These are phyloP conservation scores for Solanum pimpinellifolium DNA, from an alignment of 257 asterid species.

Conservation along the genomic window DNA sequence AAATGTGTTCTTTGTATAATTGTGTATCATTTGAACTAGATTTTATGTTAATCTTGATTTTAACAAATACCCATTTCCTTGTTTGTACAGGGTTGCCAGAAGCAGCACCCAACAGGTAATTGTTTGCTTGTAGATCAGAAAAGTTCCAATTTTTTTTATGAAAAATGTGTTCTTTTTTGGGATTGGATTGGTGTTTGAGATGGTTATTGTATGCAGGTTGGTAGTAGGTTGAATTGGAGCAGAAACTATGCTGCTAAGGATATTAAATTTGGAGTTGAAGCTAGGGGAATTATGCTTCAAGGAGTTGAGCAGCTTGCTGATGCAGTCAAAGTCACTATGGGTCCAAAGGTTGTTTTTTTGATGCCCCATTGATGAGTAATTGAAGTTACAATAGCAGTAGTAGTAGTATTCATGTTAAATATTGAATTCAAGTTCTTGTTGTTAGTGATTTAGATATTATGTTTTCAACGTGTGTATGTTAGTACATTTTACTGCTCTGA, in stretches of 20 bases:
- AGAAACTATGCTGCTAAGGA: slow-evolving; percentile 92
- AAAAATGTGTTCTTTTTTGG: background rate
- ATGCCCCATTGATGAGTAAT: background rate
- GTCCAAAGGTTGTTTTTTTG: slow-evolving; percentile 57
- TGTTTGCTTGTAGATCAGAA: background rate
- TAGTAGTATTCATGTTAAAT: background rate
- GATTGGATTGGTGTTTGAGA: background rate
- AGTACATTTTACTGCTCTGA: background rate
- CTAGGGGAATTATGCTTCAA: slow-evolving; percentile 81
- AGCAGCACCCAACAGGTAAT: slow-evolving; percentile 53
- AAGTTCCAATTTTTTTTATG: background rate
- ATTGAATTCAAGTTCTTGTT: background rate
- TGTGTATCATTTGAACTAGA: background rate
- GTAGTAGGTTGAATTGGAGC: slow-evolving; percentile 48
- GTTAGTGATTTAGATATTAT: background rate
- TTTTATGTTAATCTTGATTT: background rate
- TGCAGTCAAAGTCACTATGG: slow-evolving; percentile 92
- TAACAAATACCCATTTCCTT: background rate
- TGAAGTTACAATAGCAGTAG: background rate
- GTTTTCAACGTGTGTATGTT: background rate
- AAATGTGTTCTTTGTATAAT: background rate
- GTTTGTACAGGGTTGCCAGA: slow-evolving; percentile 40
- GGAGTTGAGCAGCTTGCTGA: slow-evolving; percentile 96
- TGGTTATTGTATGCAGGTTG: slow-evolving; percentile 27
- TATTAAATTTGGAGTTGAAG: slow-evolving; percentile 81